A percentile compares a stretch with the other conserved stretches of the same genome.
Evolutionary conservation across 2,329 filamentous ascomycete species (phyloP).

Genomic region (Hypoxylon sp.): DNA sequence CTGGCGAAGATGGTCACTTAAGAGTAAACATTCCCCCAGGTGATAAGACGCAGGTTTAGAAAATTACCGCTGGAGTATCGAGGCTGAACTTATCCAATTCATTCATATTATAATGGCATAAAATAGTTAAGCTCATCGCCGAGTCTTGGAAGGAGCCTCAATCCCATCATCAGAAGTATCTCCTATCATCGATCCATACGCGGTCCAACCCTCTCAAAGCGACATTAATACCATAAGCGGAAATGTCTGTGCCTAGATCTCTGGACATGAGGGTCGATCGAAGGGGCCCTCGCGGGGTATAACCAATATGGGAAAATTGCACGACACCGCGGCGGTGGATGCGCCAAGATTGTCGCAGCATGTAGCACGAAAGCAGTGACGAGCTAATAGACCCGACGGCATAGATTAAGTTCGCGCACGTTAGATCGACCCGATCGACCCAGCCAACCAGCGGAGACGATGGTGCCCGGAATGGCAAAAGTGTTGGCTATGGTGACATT

Average conservation of each 20-base stretch:
- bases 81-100: not conserved
- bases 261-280: not conserved
- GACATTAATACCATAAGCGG: not conserved
- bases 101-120: not conserved
- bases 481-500: not conserved
- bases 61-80: not conserved
- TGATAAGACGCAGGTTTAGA: not conserved
- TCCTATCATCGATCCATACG: not conserved
- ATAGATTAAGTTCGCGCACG: not conserved
- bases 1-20: no score
- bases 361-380: not conserved
- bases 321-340: not conserved
- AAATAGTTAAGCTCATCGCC: not conserved
- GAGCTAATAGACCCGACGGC: not conserved
- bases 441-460: slow-evolving; percentile 26
- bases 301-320: not conserved
- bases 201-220: not conserved
- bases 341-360: slow-evolving; percentile 8
- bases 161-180: not conserved
- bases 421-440: not conserved
- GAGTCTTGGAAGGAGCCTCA: not conserved
- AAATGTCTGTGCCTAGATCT: not conserved
- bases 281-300: not conserved
- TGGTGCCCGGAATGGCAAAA: slow-evolving; percentile 23
- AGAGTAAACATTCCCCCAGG: not conserved